Percentiles rank a stretch among this genome's conserved stretches.
Evolutionary conservation across 257 asterid genomes (phyloP).

Genomic region (Buddleja alternifolia): DNA sequence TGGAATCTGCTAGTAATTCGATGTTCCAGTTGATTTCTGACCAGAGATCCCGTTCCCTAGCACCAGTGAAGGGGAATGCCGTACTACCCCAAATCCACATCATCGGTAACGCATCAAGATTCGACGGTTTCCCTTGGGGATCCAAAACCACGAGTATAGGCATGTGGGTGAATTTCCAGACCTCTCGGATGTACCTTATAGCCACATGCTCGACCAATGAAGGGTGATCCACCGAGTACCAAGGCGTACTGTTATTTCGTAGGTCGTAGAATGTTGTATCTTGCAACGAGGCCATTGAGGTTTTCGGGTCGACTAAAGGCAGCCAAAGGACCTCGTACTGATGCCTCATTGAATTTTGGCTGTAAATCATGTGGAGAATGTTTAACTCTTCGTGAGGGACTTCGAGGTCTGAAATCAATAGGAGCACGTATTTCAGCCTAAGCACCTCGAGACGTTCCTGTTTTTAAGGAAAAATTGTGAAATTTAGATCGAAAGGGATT

Average conservation of each 20-base stretch:
- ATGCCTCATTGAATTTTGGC: slow-evolving; percentile 49
- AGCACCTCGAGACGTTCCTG: slow-evolving; percentile 69
- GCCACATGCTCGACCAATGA: slow-evolving; percentile 61
- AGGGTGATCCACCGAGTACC: slow-evolving; percentile 85
- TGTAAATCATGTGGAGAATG: slow-evolving; percentile 73
- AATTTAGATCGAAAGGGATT: not conserved
- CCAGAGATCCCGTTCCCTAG: slow-evolving; percentile 73
- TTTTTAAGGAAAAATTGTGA: not conserved
- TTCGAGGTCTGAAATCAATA: slow-evolving; percentile 72
- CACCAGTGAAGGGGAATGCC: slow-evolving; percentile 78
- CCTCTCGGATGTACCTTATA: slow-evolving; percentile 55
- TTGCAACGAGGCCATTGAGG: slow-evolving; percentile 28
- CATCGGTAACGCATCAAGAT: slow-evolving; percentile 77
- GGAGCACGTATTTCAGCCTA: slow-evolving; percentile 67
- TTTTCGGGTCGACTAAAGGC: slow-evolving; percentile 54
- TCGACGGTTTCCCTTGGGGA: slow-evolving; percentile 76
- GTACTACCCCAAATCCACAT: slow-evolving; percentile 92
- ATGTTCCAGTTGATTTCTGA: slow-evolving; percentile 66
- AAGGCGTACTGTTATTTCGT: slow-evolving; percentile 68
- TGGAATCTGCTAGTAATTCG: slow-evolving; percentile 60
- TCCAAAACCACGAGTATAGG: slow-evolving; percentile 83
- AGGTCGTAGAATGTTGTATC: slow-evolving; percentile 44
- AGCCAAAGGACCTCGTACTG: slow-evolving; percentile 90
- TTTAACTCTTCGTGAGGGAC: slow-evolving; percentile 70
- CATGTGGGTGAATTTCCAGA: slow-evolving; percentile 60